These are phyloP conservation scores for Gyromitra esculenta DNA, from an alignment of 2,329 filamentous ascomycete species.

Conservation along the genomic window DNA sequence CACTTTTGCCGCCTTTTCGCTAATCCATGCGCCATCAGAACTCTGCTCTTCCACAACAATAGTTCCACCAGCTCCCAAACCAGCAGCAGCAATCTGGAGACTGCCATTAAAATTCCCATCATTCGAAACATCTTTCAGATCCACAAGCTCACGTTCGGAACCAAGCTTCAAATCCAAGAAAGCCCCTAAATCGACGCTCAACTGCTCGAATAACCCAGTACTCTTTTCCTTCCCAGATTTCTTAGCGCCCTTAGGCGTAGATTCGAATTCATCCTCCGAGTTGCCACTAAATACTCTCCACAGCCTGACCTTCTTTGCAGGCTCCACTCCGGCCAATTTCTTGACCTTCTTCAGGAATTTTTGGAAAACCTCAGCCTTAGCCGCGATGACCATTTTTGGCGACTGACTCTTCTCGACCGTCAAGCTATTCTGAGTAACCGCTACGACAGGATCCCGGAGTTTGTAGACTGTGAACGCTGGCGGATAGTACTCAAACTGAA, in stretches of 20 bases:
- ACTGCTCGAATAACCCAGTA: conserved; percentile 62
- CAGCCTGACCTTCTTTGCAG: conserved; percentile 77
- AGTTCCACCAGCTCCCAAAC: conserved; percentile 76
- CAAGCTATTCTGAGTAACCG: conserved; percentile 68
- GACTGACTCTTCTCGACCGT: conserved; percentile 71
- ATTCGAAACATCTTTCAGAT: conserved; percentile 74
- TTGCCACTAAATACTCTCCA: conserved; percentile 68
- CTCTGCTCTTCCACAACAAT: conserved; percentile 86
- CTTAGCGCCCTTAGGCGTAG: conserved; percentile 61
- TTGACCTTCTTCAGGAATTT: conserved; percentile 82
- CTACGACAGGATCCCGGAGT: conserved; percentile 70
- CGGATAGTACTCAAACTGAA: conserved; percentile 84
- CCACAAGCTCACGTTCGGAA: conserved; percentile 71
- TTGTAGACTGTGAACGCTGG: conserved; percentile 87
- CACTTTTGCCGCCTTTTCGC: conserved; percentile 61
- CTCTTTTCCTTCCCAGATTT: conserved; percentile 61
- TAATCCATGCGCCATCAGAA: conserved; percentile 68
- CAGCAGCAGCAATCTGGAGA: conserved; percentile 71
- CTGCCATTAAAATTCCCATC: conserved; percentile 82
- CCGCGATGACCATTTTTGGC: conserved; percentile 75
- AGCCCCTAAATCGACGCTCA: conserved; percentile 71
- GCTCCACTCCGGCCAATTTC: conserved; percentile 71
- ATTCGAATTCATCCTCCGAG: conserved; percentile 57
- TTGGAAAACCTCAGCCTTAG: conserved; percentile 74
- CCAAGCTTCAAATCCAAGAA: conserved; percentile 72